These are phyloP conservation scores for Aureobasidium uvarum DNA, from an alignment of 2,329 filamentous ascomycete genomes.

Conservation along the genomic window DNA sequence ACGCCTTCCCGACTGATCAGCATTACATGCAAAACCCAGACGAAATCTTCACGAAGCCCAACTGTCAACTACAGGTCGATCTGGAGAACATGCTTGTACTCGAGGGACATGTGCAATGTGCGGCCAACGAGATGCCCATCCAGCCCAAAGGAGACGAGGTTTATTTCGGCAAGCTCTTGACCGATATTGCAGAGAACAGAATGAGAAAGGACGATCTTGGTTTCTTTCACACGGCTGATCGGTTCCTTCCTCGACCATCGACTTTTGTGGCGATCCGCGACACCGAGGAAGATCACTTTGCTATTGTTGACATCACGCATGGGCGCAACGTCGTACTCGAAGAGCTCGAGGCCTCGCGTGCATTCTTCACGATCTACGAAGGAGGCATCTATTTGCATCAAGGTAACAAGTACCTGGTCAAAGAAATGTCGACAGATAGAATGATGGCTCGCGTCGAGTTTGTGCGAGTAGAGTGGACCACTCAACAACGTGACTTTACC, in stretches of 20 bases:
- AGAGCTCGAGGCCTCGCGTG: constrained; percentile 93
- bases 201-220: constrained; percentile 71
- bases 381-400: constrained; percentile 97
- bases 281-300: constrained; percentile 87
- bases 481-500: constrained; percentile 86
- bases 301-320: constrained; percentile 84
- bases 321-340: constrained; percentile 82
- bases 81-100: constrained; percentile 86
- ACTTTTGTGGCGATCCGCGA: constrained; percentile 84
- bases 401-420: constrained; percentile 87
- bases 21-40: constrained; percentile 97
- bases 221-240: constrained; percentile 85
- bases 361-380: constrained; percentile 94
- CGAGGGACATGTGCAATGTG: constrained; percentile 94
- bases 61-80: constrained; percentile 85
- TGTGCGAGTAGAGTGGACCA: constrained; percentile 94
- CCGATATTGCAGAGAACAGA: constrained; percentile 68
- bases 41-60: constrained; percentile 88
- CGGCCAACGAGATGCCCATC: constrained; percentile 92
- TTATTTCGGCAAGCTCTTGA: constrained; percentile 77
- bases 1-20: constrained; percentile 87
- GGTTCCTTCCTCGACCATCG: constrained; percentile 82
- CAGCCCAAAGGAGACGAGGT: constrained; percentile 67
- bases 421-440: constrained; percentile 77
- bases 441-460: constrained; percentile 83